Percentiles rank a stretch among this genome's conserved stretches.
These are phyloP conservation scores for Delonix regia DNA, from an alignment of 306 rosid genomes.

Conservation along the genomic window DNA sequence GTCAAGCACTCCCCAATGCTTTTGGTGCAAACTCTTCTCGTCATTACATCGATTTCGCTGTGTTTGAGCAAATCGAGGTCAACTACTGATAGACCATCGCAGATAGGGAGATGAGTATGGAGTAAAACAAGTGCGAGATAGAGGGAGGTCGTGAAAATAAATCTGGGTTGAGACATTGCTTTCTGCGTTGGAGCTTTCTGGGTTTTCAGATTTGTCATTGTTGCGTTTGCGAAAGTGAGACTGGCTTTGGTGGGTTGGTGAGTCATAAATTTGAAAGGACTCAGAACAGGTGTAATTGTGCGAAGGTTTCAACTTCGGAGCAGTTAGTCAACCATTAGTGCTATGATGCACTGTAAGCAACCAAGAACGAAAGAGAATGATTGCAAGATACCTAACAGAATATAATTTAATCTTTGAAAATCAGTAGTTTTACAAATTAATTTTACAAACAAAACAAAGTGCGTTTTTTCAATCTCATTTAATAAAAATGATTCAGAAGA, in stretches of 20 bases:
- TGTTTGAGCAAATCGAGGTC: constrained; percentile 58
- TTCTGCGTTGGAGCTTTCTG: constrained; percentile 29
- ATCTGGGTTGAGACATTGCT: constrained; percentile 56
- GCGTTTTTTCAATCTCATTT: too few relatives aligned
- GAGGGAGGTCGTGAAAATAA: constrained; percentile 36
- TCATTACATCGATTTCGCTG: constrained; percentile 48
- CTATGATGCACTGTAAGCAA: constrained; percentile 35
- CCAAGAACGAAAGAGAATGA: constrained; percentile 16
- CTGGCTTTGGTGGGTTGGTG: constrained; percentile 43
- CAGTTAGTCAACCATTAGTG: constrained; percentile 29
- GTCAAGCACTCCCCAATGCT: constrained; percentile 61
- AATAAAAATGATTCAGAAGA: too few relatives aligned
- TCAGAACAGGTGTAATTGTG: not conserved
- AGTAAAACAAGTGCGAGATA: constrained; percentile 48
- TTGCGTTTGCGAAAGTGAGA: constrained; percentile 38
- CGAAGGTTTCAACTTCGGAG: not conserved
- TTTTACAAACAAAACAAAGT: too few relatives aligned
- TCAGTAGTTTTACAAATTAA: not conserved
- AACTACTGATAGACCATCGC: constrained; percentile 47
- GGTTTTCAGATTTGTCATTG: constrained; percentile 23
- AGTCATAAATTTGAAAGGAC: constrained; percentile 43
- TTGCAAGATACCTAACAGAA: not conserved
- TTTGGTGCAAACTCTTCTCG: constrained; percentile 56
- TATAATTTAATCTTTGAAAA: not conserved
- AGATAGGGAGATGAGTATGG: constrained; percentile 50